Percentiles rank a stretch among this genome's conserved stretches.
Evolutionary conservation across 2,329 filamentous ascomycete species (phyloP).

Genomic region (Penicillium sp.): DNA sequence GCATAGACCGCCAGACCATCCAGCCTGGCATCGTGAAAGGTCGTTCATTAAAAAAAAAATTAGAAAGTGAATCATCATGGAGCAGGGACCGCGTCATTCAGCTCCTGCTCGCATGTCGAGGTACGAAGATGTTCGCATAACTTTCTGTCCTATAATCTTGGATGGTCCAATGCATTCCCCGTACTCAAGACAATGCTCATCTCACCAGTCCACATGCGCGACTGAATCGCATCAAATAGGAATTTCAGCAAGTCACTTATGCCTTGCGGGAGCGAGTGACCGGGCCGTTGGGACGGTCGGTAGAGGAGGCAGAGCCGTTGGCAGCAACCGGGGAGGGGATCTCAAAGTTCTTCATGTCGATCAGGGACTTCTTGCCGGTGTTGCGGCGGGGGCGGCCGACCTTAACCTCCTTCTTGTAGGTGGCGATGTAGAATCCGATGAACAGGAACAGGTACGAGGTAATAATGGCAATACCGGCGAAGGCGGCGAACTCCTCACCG

Average conservation of each 20-base stretch:
- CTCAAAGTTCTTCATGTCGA: slow-evolving; percentile 77
- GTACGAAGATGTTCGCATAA: slow-evolving; percentile 16
- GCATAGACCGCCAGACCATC: slow-evolving; percentile 19
- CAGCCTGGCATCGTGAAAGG: slow-evolving; percentile 25
- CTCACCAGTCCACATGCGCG: neutral
- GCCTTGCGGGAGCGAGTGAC: slow-evolving; percentile 50
- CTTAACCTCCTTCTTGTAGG: slow-evolving; percentile 71
- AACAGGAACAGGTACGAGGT: slow-evolving; percentile 96
- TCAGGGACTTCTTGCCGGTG: slow-evolving; percentile 79
- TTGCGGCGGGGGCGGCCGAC: slow-evolving; percentile 46
- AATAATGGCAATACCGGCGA: slow-evolving; percentile 86
- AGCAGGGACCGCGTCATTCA: slow-evolving; percentile 12
- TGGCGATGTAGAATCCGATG: slow-evolving; percentile 98
- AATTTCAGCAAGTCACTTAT: slow-evolving; percentile 27
- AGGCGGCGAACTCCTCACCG: slow-evolving; percentile 94
- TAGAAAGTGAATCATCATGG: slow-evolving; percentile 24
- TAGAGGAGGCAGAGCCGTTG: slow-evolving; percentile 36
- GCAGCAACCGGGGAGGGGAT: slow-evolving; percentile 46
- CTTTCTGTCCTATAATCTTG: slow-evolving; percentile 9
- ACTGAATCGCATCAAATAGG: neutral
- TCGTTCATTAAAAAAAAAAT: slow-evolving; percentile 28
- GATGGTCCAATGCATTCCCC: neutral
- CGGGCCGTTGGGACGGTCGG: slow-evolving; percentile 44
- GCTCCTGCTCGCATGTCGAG: slow-evolving; percentile 8
- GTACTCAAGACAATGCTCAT: neutral